phyloP scores from a whole-genome alignment of 2,329 filamentous ascomycete genomes.

The Paracoccidioides brasiliensis region DNA sequence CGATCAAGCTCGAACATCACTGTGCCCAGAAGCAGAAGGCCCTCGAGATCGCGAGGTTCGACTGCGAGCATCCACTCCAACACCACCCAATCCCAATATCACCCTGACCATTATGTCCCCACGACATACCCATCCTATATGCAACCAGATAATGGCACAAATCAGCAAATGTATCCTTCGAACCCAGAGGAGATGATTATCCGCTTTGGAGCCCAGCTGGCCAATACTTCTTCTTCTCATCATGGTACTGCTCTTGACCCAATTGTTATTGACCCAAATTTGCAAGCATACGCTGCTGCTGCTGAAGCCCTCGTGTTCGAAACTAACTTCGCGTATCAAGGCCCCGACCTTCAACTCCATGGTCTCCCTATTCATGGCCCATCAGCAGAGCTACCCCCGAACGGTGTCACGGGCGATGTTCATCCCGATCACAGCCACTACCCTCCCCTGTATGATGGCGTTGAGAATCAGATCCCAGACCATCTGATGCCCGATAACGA shows the following conservation, averaged over 20 bases:
- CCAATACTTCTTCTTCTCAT: constrained; percentile 18
- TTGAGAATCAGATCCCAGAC: constrained; percentile 31
- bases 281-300: constrained; percentile 26
- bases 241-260: constrained; percentile 25
- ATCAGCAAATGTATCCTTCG: constrained; percentile 25
- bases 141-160: constrained; percentile 21
- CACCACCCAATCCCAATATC: constrained; percentile 32
- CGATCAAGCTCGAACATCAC: constrained; percentile 29
- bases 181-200: constrained; percentile 35
- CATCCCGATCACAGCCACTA: constrained; percentile 26
- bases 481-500: constrained; percentile 30
- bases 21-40: constrained; percentile 28
- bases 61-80: constrained; percentile 37
- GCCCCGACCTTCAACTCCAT: constrained; percentile 24
- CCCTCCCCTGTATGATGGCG: constrained; percentile 28
- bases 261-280: constrained; percentile 24
- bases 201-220: constrained; percentile 32
- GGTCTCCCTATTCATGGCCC: constrained; percentile 24
- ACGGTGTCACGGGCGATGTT: constrained; percentile 19
- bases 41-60: constrained; percentile 34
- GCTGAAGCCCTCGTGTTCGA: constrained; percentile 18
- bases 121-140: constrained; percentile 30
- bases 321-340: constrained; percentile 24
- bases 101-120: constrained; percentile 25
- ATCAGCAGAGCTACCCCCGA: constrained; percentile 23